Conservation (phyloP, 345 rosid genomes). For the Eutrema japonicum region DNA sequence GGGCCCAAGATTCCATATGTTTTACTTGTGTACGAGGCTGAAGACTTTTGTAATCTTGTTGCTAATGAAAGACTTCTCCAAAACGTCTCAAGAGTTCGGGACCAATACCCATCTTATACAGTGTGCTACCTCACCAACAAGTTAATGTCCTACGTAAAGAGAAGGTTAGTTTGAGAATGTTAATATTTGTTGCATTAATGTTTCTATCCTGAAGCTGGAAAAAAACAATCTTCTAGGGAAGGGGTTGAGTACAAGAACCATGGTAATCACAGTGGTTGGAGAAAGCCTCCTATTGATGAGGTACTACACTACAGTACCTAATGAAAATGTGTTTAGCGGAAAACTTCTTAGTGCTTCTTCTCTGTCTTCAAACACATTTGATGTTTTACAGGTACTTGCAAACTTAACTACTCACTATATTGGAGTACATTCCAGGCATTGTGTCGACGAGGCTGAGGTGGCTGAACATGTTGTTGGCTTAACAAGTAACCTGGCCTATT, state of each 20-base stretch:
- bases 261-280: slow-evolving; percentile 49
- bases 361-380: neutral
- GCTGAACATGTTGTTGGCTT: slow-evolving; percentile 83
- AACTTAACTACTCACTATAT: slow-evolving; percentile 68
- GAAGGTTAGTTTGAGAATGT: slow-evolving; percentile 56
- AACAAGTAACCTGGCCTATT: slow-evolving; percentile 77
- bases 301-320: slow-evolving; percentile 37
- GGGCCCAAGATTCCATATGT: slow-evolving; percentile 60
- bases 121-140: slow-evolving; percentile 84
- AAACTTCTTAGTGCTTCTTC: neutral
- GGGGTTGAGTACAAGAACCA: slow-evolving; percentile 67
- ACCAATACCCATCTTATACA: slow-evolving; percentile 68
- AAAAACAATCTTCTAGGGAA: slow-evolving; percentile 53
- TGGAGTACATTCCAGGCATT: slow-evolving; percentile 77
- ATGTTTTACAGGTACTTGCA: slow-evolving; percentile 63
- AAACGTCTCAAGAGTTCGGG: slow-evolving; percentile 61
- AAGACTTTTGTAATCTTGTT: slow-evolving; percentile 83
- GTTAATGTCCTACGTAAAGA: slow-evolving; percentile 69
- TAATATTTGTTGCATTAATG: slow-evolving; percentile 11
- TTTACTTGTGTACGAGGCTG: slow-evolving; percentile 69
- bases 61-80: slow-evolving; percentile 55
- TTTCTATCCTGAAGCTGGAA: slow-evolving; percentile 18
- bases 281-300: slow-evolving; percentile 83
- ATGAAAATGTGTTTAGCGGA: neutral
- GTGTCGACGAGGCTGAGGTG: slow-evolving; percentile 84